phyloP scores from a whole-genome alignment of 2,329 filamentous ascomycete genomes.

The Truncatella angustata region DNA sequence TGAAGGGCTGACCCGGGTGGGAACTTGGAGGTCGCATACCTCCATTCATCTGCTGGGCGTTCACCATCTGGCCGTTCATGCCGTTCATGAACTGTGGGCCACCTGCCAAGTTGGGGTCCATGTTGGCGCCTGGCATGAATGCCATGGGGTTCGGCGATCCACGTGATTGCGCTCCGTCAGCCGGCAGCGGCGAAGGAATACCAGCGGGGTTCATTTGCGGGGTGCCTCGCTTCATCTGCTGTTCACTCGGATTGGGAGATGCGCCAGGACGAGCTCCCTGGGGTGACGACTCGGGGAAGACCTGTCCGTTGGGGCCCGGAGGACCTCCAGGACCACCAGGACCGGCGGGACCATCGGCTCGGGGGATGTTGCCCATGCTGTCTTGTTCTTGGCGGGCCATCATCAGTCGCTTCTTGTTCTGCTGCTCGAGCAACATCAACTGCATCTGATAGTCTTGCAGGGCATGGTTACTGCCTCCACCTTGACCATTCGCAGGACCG shows the following conservation, averaged over 20 bases:
- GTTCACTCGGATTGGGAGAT: constrained; percentile 74
- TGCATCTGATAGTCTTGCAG: constrained; percentile 90
- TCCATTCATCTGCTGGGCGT: constrained; percentile 57
- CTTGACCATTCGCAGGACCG: constrained; percentile 42
- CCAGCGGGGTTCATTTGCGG: constrained; percentile 69
- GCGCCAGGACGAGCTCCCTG: constrained; percentile 67
- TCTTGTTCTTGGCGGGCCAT: constrained; percentile 83
- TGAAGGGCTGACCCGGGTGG: constrained; percentile 54
- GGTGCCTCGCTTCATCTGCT: constrained; percentile 76
- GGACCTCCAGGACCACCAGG: constrained; percentile 44
- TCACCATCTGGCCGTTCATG: constrained; percentile 54
- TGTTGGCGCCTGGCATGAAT: constrained; percentile 61
- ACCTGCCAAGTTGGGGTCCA: constrained; percentile 59
- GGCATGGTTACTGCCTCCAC: constrained; percentile 69
- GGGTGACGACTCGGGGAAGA: constrained; percentile 68
- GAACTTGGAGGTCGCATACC: constrained; percentile 64
- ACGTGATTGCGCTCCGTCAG: constrained; percentile 64
- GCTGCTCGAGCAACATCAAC: constrained; percentile 80
- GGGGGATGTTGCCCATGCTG: constrained; percentile 47
- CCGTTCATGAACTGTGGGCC: constrained; percentile 49
- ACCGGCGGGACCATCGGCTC: constrained; percentile 49
- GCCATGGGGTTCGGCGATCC: constrained; percentile 64
- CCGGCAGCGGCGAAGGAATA: constrained; percentile 70
- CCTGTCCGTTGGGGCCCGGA: constrained; percentile 57
- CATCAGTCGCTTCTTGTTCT: constrained; percentile 82